These are phyloP conservation scores for Nakazawaea wyomingensis DNA, from an alignment of 805 yeast species.

Conservation along the genomic window DNA sequence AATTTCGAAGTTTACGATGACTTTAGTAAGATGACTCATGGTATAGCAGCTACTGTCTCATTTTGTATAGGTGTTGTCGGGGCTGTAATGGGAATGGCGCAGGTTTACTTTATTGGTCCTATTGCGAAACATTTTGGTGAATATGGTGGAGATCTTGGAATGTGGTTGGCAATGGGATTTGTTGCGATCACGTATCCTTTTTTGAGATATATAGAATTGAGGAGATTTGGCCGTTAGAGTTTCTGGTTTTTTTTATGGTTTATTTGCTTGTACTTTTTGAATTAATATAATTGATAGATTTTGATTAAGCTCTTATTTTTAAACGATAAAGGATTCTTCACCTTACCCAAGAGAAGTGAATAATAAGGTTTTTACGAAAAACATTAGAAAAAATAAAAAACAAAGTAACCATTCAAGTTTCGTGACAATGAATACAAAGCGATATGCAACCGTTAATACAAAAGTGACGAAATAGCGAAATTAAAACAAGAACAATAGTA, in stretches of 20 bases:
- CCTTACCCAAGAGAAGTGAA: too few species aligned
- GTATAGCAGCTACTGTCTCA: conserved; percentile 64
- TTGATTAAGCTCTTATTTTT: neutral
- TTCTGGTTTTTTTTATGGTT: too few species aligned
- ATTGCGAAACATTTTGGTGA: conserved; percentile 61
- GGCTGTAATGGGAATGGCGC: conserved; percentile 84
- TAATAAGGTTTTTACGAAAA: neutral
- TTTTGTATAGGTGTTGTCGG: conserved; percentile 73
- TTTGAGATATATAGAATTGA: conserved; percentile 61
- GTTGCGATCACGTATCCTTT: conserved; percentile 60
- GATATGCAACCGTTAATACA: neutral
- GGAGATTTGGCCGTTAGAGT: conserved; percentile 42
- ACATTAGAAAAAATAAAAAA: too few species aligned
- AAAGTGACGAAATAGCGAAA: neutral
- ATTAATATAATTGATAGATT: neutral
- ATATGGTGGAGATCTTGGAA: conserved; percentile 74
- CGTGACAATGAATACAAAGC: neutral
- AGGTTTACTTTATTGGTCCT: conserved; percentile 78
- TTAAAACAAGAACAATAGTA: too few species aligned
- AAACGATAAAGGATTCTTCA: too few species aligned
- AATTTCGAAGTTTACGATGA: conserved; percentile 77
- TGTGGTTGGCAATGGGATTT: conserved; percentile 73
- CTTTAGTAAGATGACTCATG: conserved; percentile 52
- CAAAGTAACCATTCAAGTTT: too few species aligned
- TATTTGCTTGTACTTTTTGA: neutral